phyloP scores from a whole-genome alignment of 1,139 yeast species.

The Yamadazyma jaroonii region DNA sequence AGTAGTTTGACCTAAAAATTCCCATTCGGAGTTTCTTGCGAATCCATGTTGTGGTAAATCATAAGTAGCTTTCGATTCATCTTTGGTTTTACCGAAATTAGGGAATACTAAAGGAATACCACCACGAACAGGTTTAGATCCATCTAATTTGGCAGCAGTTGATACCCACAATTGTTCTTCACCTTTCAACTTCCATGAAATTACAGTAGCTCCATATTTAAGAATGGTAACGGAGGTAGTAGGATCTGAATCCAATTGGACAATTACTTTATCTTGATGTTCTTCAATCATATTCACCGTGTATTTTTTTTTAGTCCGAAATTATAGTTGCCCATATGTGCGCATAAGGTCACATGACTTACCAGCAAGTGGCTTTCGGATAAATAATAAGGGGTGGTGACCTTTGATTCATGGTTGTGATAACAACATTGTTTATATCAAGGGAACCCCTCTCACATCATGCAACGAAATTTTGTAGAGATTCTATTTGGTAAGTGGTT shows the following conservation, averaged over 20 bases:
- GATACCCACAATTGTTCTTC: slow-evolving; percentile 68
- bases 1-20: slow-evolving; percentile 79
- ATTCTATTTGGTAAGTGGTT: too few species aligned
- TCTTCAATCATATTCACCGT: slow-evolving; percentile 46
- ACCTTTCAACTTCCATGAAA: slow-evolving; percentile 72
- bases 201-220: slow-evolving; percentile 84
- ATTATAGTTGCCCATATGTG: too few species aligned
- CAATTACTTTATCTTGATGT: slow-evolving; percentile 57
- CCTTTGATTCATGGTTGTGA: too few species aligned
- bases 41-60: slow-evolving; percentile 92
- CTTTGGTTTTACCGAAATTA: slow-evolving; percentile 73
- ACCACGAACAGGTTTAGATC: slow-evolving; percentile 91
- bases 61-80: slow-evolving; percentile 33
- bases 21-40: slow-evolving; percentile 89
- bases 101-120: slow-evolving; percentile 97
- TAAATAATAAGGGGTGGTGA: too few species aligned
- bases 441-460: too few species aligned
- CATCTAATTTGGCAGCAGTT: slow-evolving; percentile 79
- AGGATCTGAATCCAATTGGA: slow-evolving; percentile 55
- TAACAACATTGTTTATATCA: too few species aligned
- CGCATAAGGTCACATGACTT: too few species aligned
- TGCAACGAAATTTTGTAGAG: too few species aligned
- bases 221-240: slow-evolving; percentile 62
- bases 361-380: too few species aligned
- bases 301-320: too few species aligned